Percentiles rank a stretch among this genome's conserved stretches.
These are phyloP conservation scores for Pythium insidiosum DNA, from an alignment of 352 stramenopile species.

Conservation along the genomic window DNA sequence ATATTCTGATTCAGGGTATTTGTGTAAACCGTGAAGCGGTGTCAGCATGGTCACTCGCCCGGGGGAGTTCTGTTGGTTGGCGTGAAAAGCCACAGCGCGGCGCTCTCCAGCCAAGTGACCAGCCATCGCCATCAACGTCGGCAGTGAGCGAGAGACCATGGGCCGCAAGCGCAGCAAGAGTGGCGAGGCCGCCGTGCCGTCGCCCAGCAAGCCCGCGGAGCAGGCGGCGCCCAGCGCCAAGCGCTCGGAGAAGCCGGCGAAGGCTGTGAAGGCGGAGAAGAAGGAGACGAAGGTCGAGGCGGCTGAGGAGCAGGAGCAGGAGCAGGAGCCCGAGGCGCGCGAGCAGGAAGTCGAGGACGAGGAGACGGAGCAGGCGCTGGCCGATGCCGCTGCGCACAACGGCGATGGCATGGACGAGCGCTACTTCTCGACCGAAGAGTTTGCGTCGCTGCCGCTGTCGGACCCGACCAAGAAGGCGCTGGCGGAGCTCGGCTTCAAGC, in stretches of 20 bases:
- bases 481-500: conserved; percentile 87
- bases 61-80: too few relatives aligned
- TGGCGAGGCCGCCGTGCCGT: conserved; percentile 2
- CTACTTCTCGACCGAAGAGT: conserved; percentile 87
- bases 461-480: conserved; percentile 87
- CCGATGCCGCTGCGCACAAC: conserved; percentile 27
- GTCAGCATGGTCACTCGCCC: too few relatives aligned
- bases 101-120: too few relatives aligned
- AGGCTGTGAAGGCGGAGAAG: conserved; percentile 25
- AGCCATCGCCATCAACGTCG: too few relatives aligned
- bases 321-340: conserved; percentile 21
- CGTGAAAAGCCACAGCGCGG: too few relatives aligned
- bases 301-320: conserved; percentile 12
- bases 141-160: too few relatives aligned
- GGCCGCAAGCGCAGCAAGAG: conserved; percentile 11
- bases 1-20: too few relatives aligned
- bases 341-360: conserved; percentile 35
- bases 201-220: conserved; percentile 8
- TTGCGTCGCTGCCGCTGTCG: conserved; percentile 89
- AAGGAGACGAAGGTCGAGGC: conserved; percentile 12
- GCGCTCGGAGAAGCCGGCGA: conserved; percentile 18
- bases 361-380: conserved; percentile 54
- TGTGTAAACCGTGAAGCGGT: too few relatives aligned
- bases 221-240: not conserved
- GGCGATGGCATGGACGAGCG: conserved; percentile 47